These are phyloP conservation scores for Stylosanthes scabra DNA, from an alignment of 331 rosid genomes.

Conservation along the genomic window DNA sequence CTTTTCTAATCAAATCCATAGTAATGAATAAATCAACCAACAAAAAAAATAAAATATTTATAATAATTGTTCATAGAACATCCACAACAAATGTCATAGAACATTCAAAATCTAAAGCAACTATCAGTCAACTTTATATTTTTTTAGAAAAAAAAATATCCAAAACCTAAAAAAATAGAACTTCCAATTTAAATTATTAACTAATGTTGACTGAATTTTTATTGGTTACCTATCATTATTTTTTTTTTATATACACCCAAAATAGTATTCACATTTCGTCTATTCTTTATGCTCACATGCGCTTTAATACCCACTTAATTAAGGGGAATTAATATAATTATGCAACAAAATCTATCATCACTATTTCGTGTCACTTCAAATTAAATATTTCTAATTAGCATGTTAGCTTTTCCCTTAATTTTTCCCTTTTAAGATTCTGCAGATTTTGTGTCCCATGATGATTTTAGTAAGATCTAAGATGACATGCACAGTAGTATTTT, in stretches of 20 bases:
- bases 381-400: slow-evolving; percentile 37
- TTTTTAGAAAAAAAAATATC: too few relatives aligned
- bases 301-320: not conserved
- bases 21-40: too few relatives aligned
- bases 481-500: slow-evolving; percentile 13
- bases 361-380: slow-evolving; percentile 35
- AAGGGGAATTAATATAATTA: slow-evolving; percentile 15
- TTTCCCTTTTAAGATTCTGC: slow-evolving; percentile 63
- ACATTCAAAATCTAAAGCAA: too few relatives aligned
- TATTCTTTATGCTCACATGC: slow-evolving; percentile 1
- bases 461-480: slow-evolving; percentile 52
- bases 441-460: slow-evolving; percentile 69
- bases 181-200: too few relatives aligned
- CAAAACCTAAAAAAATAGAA: too few relatives aligned
- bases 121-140: too few relatives aligned
- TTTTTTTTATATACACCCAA: not conserved
- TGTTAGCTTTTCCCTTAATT: slow-evolving; percentile 44
- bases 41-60: too few relatives aligned
- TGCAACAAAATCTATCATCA: slow-evolving; percentile 1
- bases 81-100: too few relatives aligned
- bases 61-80: too few relatives aligned
- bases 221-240: too few relatives aligned
- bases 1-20: too few relatives aligned
- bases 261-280: not conserved
- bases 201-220: too few relatives aligned